Percentiles rank a stretch among this genome's conserved stretches.
Conservation (phyloP, 352 stramenopile genomes). For the Globisporangium parvum region DNA sequence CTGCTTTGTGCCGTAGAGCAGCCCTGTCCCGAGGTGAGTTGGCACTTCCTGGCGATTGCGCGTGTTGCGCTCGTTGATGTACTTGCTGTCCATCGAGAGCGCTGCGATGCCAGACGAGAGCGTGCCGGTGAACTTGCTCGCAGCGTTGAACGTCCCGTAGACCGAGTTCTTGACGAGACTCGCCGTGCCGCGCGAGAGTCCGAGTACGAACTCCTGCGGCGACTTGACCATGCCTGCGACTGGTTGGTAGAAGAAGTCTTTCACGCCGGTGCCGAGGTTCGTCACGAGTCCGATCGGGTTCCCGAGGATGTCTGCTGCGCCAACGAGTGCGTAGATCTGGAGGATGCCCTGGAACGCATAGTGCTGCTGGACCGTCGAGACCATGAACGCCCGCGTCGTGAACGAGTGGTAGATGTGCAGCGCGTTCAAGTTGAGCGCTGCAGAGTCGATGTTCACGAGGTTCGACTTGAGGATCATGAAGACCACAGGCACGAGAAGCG, state of each 20-base stretch:
- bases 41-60: slow-evolving; percentile 76
- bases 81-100: slow-evolving; percentile 87
- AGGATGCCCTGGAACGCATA: slow-evolving; percentile 74
- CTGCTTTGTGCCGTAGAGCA: slow-evolving; percentile 87
- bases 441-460: slow-evolving; percentile 74
- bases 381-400: slow-evolving; percentile 57
- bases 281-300: slow-evolving; percentile 88
- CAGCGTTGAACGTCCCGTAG: slow-evolving; percentile 90
- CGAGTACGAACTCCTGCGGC: slow-evolving; percentile 83
- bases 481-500: slow-evolving; percentile 43
- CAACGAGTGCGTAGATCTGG: slow-evolving; percentile 75
- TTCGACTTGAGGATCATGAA: slow-evolving; percentile 61
- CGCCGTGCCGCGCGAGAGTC: slow-evolving; percentile 84
- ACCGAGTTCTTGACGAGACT: slow-evolving; percentile 89
- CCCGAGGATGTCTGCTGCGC: slow-evolving; percentile 77
- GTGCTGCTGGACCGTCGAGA: slow-evolving; percentile 74
- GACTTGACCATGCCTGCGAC: slow-evolving; percentile 83
- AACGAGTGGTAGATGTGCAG: slow-evolving; percentile 81
- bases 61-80: slow-evolving; percentile 77
- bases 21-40: slow-evolving; percentile 77
- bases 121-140: slow-evolving; percentile 90
- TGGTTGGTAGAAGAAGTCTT: slow-evolving; percentile 91
- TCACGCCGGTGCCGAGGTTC: slow-evolving; percentile 83
- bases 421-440: slow-evolving; percentile 74
- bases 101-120: slow-evolving; percentile 88